Percentiles rank a stretch among this genome's conserved stretches.
Conservation (phyloP, 805 yeast species). For the Brettanomyces naardenensis region DNA sequence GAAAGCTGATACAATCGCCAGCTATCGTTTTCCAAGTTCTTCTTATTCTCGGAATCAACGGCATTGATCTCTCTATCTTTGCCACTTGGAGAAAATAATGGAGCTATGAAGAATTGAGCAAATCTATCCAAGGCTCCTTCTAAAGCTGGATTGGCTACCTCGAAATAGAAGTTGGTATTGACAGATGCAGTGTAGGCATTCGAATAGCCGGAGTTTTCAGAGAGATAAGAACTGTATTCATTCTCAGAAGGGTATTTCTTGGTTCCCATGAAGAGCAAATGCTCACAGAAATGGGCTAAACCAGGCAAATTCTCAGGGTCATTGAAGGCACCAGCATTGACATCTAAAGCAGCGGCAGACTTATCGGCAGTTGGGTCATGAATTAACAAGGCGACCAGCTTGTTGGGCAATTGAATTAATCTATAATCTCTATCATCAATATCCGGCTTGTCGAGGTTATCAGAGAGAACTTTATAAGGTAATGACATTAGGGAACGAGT, state of each 20-base stretch:
- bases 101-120: conserved; percentile 84
- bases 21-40: conserved; percentile 79
- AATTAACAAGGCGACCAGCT: conserved; percentile 53
- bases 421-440: conserved; percentile 74
- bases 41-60: conserved; percentile 93
- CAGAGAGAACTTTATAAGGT: conserved; percentile 12
- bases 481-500: too few species aligned
- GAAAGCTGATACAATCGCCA: conserved; percentile 89
- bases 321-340: conserved; percentile 67
- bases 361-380: conserved; percentile 66
- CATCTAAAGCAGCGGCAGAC: conserved; percentile 74
- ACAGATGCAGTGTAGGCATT: conserved; percentile 89
- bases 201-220: conserved; percentile 81
- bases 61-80: conserved; percentile 91
- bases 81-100: conserved; percentile 64
- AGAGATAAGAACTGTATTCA: conserved; percentile 63
- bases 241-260: conserved; percentile 67
- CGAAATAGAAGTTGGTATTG: conserved; percentile 88
- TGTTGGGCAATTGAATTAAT: conserved; percentile 49
- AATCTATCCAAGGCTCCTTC: conserved; percentile 89
- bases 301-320: conserved; percentile 63
- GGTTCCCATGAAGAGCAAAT: conserved; percentile 74
- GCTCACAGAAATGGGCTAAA: conserved; percentile 72
- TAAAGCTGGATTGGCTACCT: conserved; percentile 64
- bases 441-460: conserved; percentile 33